These are phyloP conservation scores for Hypocreales sp. DNA, from an alignment of 2,329 filamentous ascomycete genomes.

Conservation along the genomic window DNA sequence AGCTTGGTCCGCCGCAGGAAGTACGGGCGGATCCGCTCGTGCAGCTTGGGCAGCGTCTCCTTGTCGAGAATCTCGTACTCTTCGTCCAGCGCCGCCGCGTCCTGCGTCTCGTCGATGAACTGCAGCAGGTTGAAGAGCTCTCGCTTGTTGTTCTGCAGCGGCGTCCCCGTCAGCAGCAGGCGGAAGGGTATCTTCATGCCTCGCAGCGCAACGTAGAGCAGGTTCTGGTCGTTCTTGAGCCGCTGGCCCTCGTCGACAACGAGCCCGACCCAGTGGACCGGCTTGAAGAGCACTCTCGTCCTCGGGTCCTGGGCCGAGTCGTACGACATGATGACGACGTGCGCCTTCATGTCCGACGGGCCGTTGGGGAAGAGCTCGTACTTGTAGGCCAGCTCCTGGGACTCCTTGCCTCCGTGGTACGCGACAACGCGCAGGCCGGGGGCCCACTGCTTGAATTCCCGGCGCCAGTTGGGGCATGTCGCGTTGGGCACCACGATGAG, in stretches of 20 bases:
- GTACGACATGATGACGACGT: conserved; percentile 90
- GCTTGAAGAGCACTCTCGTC: conserved; percentile 48
- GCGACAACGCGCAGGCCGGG: conserved; percentile 78
- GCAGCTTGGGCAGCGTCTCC: conserved; percentile 67
- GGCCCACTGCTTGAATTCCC: conserved; percentile 89
- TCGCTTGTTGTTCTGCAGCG: conserved; percentile 85
- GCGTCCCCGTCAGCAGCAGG: conserved; percentile 78
- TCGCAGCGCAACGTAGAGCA: conserved; percentile 61
- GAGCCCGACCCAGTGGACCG: conserved; percentile 70
- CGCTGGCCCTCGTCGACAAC: conserved; percentile 93
- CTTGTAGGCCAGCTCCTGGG: conserved; percentile 62
- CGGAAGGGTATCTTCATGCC: conserved; percentile 69
- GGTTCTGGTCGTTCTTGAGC: conserved; percentile 80
- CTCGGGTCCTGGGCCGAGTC: conserved; percentile 68
- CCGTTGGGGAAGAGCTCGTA: conserved; percentile 71
- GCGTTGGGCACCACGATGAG: conserved; percentile 87
- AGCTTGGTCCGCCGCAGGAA: conserved; percentile 69
- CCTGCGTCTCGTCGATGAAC: conserved; percentile 60
- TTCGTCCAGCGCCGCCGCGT: conserved; percentile 60
- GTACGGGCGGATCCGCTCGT: conserved; percentile 64
- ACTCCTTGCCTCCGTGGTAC: conserved; percentile 65
- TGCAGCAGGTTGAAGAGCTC: conserved; percentile 96
- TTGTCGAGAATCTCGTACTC: conserved; percentile 66
- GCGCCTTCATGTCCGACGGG: conserved; percentile 58
- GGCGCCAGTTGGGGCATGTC: conserved; percentile 93